Percentiles rank a stretch among this genome's conserved stretches.
Conservation (phyloP, 495 filamentous ascomycete genomes). For the Trichoderma gamsii region DNA sequence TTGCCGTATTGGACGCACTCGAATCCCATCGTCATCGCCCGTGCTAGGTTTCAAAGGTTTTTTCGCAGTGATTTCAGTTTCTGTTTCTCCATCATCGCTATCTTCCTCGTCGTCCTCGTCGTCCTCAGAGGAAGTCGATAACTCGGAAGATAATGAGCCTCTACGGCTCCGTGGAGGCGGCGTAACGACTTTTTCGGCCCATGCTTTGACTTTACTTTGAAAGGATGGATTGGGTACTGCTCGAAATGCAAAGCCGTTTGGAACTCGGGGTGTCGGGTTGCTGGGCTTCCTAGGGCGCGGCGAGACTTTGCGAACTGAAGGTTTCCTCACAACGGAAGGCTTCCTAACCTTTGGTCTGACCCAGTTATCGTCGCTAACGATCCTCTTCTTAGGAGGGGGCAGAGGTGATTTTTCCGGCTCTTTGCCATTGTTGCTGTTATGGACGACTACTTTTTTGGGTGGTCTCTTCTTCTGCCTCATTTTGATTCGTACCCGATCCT, state of each 20-base stretch:
- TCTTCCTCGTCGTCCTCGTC: neutral
- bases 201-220: conserved; percentile 47
- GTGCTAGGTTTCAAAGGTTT: conserved; percentile 24
- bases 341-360: conserved; percentile 47
- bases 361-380: conserved; percentile 79
- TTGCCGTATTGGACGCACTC: conserved; percentile 24
- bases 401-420: conserved; percentile 22
- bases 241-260: conserved; percentile 46
- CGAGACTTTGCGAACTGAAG: conserved; percentile 16
- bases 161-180: neutral
- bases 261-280: conserved; percentile 32
- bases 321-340: conserved; percentile 33
- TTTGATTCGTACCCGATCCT: conserved; percentile 44
- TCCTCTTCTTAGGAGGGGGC: conserved; percentile 59
- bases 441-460: conserved; percentile 22
- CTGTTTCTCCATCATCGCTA: conserved; percentile 14
- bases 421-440: conserved; percentile 22
- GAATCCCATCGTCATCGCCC: conserved; percentile 34
- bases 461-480: conserved; percentile 34
- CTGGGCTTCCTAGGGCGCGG: neutral
- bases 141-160: neutral
- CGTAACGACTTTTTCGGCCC: conserved; percentile 40
- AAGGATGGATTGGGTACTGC: conserved; percentile 44
- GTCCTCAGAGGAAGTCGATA: neutral
- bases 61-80: conserved; percentile 25